These are phyloP conservation scores for Harringtonia lauricola DNA, from an alignment of 2,329 filamentous ascomycete species.

Conservation along the genomic window DNA sequence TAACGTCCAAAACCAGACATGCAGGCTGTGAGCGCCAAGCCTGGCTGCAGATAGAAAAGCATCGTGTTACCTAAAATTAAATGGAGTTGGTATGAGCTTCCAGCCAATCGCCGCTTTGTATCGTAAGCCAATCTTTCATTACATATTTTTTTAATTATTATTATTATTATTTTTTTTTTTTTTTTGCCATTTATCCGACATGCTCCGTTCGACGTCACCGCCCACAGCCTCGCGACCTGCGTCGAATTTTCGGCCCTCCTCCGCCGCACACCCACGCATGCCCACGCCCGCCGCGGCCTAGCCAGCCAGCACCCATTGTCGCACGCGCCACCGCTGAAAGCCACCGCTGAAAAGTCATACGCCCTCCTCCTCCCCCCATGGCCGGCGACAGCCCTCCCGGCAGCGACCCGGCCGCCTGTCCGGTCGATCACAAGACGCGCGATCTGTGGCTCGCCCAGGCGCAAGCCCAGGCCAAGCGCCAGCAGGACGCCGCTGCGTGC, in stretches of 20 bases:
- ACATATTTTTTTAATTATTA: too few relatives aligned
- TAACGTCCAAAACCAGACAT: neutral
- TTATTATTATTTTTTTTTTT: neutral
- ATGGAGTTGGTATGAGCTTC: too few relatives aligned
- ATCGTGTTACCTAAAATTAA: neutral
- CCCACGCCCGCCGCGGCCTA: too few relatives aligned
- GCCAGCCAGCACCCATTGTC: too few relatives aligned
- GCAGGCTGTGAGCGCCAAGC: neutral
- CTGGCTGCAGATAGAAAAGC: neutral
- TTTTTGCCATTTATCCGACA: neutral
- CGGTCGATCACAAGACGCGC: slow-evolving; percentile 82
- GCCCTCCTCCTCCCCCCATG: neutral
- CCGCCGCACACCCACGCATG: too few relatives aligned
- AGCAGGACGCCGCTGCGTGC: too few relatives aligned
- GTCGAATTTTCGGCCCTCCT: neutral
- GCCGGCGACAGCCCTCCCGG: slow-evolving; percentile 6
- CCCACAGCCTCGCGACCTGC: neutral
- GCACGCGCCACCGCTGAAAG: too few relatives aligned
- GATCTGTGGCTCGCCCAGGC: slow-evolving; percentile 75
- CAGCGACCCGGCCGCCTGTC: slow-evolving; percentile 53
- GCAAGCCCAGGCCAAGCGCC: slow-evolving; percentile 35
- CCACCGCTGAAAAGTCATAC: too few relatives aligned
- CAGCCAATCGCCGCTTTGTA: neutral
- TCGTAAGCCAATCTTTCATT: neutral
- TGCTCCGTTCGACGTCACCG: too few relatives aligned